A percentile compares a stretch with the other conserved stretches of the same genome.
These are phyloP conservation scores for Amauroascus verrucosus DNA, from an alignment of 2,329 filamentous ascomycete genomes.

Conservation along the genomic window DNA sequence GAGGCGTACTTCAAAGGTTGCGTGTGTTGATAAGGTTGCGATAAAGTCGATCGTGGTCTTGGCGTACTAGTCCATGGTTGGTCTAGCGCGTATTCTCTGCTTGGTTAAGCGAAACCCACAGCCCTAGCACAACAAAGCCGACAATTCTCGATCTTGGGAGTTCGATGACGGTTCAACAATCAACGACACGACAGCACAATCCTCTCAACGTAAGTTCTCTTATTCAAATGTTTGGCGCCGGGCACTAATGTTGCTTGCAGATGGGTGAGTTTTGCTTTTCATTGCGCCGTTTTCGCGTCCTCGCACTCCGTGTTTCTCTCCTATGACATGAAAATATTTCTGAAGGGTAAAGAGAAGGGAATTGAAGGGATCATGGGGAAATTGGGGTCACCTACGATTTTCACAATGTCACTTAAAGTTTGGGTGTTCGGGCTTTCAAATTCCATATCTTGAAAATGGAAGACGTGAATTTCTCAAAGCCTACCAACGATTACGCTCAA, in stretches of 20 bases:
- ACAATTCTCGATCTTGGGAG: slow-evolving; percentile 32
- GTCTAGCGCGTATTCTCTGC: slow-evolving; percentile 25
- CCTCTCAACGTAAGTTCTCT: slow-evolving; percentile 41
- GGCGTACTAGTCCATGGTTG: not conserved
- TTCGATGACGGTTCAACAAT: slow-evolving; percentile 14
- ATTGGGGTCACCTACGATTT: not conserved
- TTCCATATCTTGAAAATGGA: not conserved
- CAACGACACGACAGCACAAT: slow-evolving; percentile 26
- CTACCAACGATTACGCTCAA: not conserved
- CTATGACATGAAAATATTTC: slow-evolving; percentile 16
- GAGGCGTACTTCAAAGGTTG: no score
- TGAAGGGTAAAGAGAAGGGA: not conserved
- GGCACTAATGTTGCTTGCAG: slow-evolving; percentile 30
- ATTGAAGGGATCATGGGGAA: not conserved
- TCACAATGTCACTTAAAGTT: not conserved
- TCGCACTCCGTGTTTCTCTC: slow-evolving; percentile 23
- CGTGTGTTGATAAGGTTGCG: slow-evolving; percentile 6
- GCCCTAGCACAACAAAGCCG: slow-evolving; percentile 35
- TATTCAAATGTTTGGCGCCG: slow-evolving; percentile 18
- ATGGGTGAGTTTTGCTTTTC: slow-evolving; percentile 49
- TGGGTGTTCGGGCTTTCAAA: not conserved
- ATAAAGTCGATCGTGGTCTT: slow-evolving; percentile 4
- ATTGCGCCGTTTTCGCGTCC: slow-evolving; percentile 16
- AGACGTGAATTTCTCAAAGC: not conserved
- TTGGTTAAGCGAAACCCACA: slow-evolving; percentile 38